Base-by-base conservation (phyloP, 192 early-diverging fungal genomes). In the Piromyces finnis region DNA sequence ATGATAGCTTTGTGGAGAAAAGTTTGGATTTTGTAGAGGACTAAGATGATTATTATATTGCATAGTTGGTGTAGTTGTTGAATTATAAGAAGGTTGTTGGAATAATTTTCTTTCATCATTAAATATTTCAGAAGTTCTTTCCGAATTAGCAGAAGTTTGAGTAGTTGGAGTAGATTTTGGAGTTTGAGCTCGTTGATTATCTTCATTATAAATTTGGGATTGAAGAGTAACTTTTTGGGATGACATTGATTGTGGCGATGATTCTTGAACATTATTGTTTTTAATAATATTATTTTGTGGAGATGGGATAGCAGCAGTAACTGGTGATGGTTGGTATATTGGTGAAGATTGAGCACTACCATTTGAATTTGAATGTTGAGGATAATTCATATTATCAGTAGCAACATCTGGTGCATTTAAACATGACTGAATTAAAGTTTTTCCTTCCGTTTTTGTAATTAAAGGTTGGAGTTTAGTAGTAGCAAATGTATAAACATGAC, bases 401-500 rank as follows among this genome's bases (percentile, higher is more conserved):
- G 83, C 79, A 15, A 83, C 82, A 81, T 97, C 95, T n/a, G 93
- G 91, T 22, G 94, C 91, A 86, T 95, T 95, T 79, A 97, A 87
- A 83, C 96, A 97, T 11, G 90, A 87, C 84, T 97, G 96, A 84
- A 97, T 97, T 77, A 96, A 87, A 80, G 93, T 94, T 85, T 96
- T 96, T 78, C 95, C 96, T 82, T 96, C 94, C 15, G 93, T 86
- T 85, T 95, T 93, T 28, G 94, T 94, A 80, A 97, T 95, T 28
- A 97, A 88, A 14, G 95, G 95, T 85, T 96, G 95, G 78, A 97
- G 89, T 86, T 95, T 96, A 37, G 93, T 93, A 29, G 96, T 97
- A 12, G 96, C 95, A 84, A 96, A 96, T 22, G 95, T 96, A 85
- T 96, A 96, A 15, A 97, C 95, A 51, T 96, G 92, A 29, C 96